Evolutionary conservation across 768 basidiomycete species (phyloP).

Genomic region (Leucocoprinus leucothites): DNA sequence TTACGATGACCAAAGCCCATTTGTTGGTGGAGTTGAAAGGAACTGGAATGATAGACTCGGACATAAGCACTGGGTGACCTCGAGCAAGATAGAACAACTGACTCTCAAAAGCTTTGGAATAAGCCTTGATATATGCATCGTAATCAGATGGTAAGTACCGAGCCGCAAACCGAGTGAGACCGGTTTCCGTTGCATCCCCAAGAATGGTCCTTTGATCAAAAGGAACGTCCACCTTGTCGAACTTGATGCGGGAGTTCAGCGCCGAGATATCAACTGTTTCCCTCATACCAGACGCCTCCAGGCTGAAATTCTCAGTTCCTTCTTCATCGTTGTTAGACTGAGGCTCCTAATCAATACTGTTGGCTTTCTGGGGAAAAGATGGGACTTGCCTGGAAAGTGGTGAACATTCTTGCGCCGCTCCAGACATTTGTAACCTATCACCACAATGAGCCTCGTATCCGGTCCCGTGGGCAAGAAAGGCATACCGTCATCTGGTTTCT

Average conservation of each 20-base stretch:
- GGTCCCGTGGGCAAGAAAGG: neutral
- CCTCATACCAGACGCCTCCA: conserved; percentile 54
- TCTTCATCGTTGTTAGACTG: conserved; percentile 67
- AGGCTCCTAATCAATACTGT: neutral
- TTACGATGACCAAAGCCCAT: conserved; percentile 68
- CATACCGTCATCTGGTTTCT: conserved; percentile 69
- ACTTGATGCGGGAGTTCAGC: conserved; percentile 69
- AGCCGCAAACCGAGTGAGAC: conserved; percentile 64
- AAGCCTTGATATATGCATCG: conserved; percentile 46
- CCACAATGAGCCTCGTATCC: neutral
- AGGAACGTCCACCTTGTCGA: conserved; percentile 59
- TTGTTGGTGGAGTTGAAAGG: conserved; percentile 78
- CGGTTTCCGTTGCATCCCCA: conserved; percentile 77
- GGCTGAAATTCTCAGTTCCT: conserved; percentile 46
- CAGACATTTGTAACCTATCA: conserved; percentile 59
- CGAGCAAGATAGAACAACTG: neutral
- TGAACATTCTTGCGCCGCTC: conserved; percentile 60
- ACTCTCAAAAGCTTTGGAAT: conserved; percentile 64
- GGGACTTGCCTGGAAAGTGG: conserved; percentile 52
- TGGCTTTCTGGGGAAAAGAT: neutral
- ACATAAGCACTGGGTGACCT: neutral
- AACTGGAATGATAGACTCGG: conserved; percentile 27
- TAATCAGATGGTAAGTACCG: conserved; percentile 48
- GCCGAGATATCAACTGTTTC: conserved; percentile 65
- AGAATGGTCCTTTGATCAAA: conserved; percentile 61